Evolutionary conservation across 345 rosid species (phyloP), one percentile per base, ranked within the genome.

Genomic region (Melastoma malabathricum): DNA sequence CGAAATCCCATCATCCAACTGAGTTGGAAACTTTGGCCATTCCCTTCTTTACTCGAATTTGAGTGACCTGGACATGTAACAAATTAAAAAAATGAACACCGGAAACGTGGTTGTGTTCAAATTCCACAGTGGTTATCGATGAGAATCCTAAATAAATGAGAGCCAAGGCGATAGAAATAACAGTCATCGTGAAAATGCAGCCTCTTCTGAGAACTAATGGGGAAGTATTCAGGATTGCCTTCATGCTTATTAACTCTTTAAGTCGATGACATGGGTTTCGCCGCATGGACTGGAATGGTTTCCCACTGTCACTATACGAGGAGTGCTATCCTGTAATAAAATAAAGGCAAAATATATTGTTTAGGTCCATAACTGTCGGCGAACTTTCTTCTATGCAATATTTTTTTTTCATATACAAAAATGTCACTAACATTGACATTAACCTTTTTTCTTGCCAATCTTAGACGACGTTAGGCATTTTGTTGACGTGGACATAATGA

Each of bases 231-330:
- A 31, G 38, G 38, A 18, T 15, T 72, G 80, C 95, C 84, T 81
- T 83, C 71, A 89, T 44, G 64, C 77, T 74, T 44, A 50, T 45
- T 64, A 89, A 79, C 61, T 89, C 95, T 34, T 77, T 50, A 85
- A 63, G 62, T 81, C 83, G 54, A 74, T 52, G 55, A 89, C 89
- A 75, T 85, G 97, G 18, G 97, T 89, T 13, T 95, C 95, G 23
- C 97, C 95, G 63, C 93, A 89, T 1, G 97, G 92, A 65, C 95
- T 85, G n/a, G 72, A 72, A 64, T 47, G 66, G 67, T 68, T 68
- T 43, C 93, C 95, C 59, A 89, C 47, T 67, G 62, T 77, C 65
- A 81, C 64, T 64, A 85, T 70, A 43, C 95, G 87, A 56, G 93
- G 97, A 55, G 63, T 80, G 72, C 89, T 82, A 12, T 59, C 82